Base-by-base conservation (phyloP, 176 grass and related monocot genomes). In the Cenchrus americanus region DNA sequence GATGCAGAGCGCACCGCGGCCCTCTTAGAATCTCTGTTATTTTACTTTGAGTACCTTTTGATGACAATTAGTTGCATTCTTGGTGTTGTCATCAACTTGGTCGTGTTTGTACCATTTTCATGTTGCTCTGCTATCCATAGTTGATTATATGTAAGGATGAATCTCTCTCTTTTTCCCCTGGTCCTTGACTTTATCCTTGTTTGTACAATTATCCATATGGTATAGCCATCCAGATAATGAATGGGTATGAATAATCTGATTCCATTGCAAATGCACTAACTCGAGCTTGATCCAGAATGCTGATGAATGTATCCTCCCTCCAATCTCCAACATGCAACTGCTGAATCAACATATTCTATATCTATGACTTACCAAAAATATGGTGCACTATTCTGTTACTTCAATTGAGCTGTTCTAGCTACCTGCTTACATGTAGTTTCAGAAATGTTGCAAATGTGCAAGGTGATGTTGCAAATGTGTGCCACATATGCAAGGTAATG, bases 1-100 rank as follows among this genome's bases (percentile, higher is more conserved):
- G 62, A 54, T 95, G 83, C 93, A 88, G 75, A 93, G 50, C 27
- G 60, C 69, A 62, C 89, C 87, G 9, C 37, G n/a, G 2, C 61
- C 88, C 19, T 18, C 91, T 69, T 92, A 73, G 83, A 86, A 10
- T 24, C 67, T 68, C 23, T 9, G 8, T 47, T 34, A 17, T 52
- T 53, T 62, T 82, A 24, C 4, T 34, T 18, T 46, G 15, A 87
- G 21, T 17, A 40, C 67, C 74, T 71, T 81, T 18, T 80, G 10
- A n/a, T 62, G 82, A 7, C 57, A 69, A 9, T 52, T 19, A 76
- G 54, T 81, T 49, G 30, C 17, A 46, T 54, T 81, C n/a, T 75
- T 75, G 57, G 37, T 81, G 62, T 81, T 66, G 37, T 10, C 44
- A 43, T 37, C 70, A 53, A 74, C 23, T 79, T 11, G 46, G 34